These are phyloP conservation scores for Phyllostachys edulis DNA, from an alignment of 176 grass and related monocot genomes.

Conservation along the genomic window DNA sequence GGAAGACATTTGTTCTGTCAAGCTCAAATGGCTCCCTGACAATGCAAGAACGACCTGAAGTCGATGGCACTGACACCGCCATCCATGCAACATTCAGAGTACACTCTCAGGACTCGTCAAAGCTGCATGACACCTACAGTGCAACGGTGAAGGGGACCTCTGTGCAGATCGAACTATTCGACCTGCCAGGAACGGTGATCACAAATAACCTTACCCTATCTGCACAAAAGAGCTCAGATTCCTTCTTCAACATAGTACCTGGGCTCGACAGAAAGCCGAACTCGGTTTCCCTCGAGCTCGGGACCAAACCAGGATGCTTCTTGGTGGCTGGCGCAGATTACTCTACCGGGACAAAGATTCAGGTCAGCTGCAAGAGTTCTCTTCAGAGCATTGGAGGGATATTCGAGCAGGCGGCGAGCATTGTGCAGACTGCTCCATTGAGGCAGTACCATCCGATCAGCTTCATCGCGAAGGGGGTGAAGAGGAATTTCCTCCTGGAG, in stretches of 20 bases:
- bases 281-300: slow-evolving; percentile 46
- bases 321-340: slow-evolving; percentile 35
- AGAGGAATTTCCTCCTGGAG: slow-evolving; percentile 75
- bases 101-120: slow-evolving; percentile 35
- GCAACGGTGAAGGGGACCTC: slow-evolving; percentile 8
- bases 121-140: neutral
- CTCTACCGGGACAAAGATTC: slow-evolving; percentile 30
- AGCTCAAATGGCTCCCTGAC: slow-evolving; percentile 61
- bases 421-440: slow-evolving; percentile 42
- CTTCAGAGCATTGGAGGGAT: slow-evolving; percentile 36
- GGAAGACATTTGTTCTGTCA: slow-evolving; percentile 55
- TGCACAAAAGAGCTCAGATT: slow-evolving; percentile 26
- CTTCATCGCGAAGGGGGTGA: slow-evolving; percentile 64
- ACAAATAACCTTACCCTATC: slow-evolving; percentile 64
- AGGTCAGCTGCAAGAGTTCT: slow-evolving; percentile 48
- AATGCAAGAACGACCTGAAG: slow-evolving; percentile 61
- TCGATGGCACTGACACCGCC: slow-evolving; percentile 48
- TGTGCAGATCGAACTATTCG: slow-evolving; percentile 75
- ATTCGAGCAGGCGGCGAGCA: slow-evolving; percentile 63
- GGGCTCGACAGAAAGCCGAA: slow-evolving; percentile 48
- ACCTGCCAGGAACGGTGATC: slow-evolving; percentile 79
- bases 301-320: slow-evolving; percentile 50
- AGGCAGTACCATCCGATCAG: slow-evolving; percentile 69
- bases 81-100: slow-evolving; percentile 78
- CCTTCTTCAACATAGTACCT: slow-evolving; percentile 55